Base-by-base conservation (phyloP, 2,329 filamentous ascomycete genomes). In the Nemania serpens region DNA sequence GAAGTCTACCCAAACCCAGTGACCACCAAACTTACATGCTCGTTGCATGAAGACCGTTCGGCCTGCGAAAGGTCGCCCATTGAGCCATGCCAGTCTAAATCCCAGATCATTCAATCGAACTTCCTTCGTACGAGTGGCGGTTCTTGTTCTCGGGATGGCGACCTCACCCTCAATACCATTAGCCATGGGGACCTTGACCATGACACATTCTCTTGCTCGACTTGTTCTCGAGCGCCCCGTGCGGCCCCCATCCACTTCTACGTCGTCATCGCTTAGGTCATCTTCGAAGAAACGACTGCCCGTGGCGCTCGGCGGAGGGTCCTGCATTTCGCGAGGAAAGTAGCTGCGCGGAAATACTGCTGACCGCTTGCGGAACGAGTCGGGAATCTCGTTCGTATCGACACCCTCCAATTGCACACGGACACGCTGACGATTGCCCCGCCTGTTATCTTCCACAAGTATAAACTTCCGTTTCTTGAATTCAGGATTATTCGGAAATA, bases 391-490 rank as follows among this genome's bases (percentile, higher is more conserved):
- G 71, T 93, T 90, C 79, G 95, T 96, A 74, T 97, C 90, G 69
- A 97, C 93, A 46, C 89, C 88, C 72, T 97, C 92, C n/a, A 99
- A 86, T 65, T 91, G 95, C 53, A 97, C 93, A 63, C 93, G 90
- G 47, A 98, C 93, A 15, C 94, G 88, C 1, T 97, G 88, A 43
- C 93, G 86, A 52, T 87, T 89, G 54, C 89, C 90, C 37, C 91
- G 89, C 64, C 93, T 90, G 54, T 87, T 88, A 75, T 98, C 94
- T 67, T 97, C 93, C 29, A 98, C 93, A 10, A 98, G 85, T 68
- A 98, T 97, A 76, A 98, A 98, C 77, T 97, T 98, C 73, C 94
- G 90, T 72, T 92, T 91, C 79, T 96, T 97, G 54, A 89, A 88
- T 71, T 95, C 92, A 1, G 93, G 93, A 54, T 97, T 84, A 67